A percentile compares a stretch with the other conserved stretches of the same genome.
Evolutionary conservation across 176 grass and related monocot species (phyloP).

Genomic region (Cymbopogon citratus): DNA sequence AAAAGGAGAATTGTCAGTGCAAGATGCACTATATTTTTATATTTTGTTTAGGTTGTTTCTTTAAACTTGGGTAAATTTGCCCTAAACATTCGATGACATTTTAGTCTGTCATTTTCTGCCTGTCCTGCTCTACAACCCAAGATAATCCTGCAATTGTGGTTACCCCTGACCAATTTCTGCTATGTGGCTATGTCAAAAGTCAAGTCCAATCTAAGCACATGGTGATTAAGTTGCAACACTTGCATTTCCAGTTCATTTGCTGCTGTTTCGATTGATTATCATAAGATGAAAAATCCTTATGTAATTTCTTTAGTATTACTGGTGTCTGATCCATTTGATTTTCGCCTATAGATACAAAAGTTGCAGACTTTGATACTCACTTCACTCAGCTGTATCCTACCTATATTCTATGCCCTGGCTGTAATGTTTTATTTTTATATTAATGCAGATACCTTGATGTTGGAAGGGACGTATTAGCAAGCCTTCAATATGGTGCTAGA

Average conservation of each 20-base stretch:
- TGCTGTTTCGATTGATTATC: not conserved
- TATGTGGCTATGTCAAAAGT: not conserved
- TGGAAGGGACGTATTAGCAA: constrained; percentile 86
- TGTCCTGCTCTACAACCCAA: not conserved
- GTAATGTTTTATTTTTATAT: not conserved
- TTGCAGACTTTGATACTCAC: not conserved
- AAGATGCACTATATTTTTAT: not conserved
- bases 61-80: not conserved
- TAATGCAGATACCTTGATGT: constrained; percentile 75
- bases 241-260: not conserved
- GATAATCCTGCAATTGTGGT: not conserved
- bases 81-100: not conserved
- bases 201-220: not conserved
- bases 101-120: not conserved
- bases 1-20: not conserved
- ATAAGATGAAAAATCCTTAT: not conserved
- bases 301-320: not conserved
- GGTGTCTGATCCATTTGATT: not conserved
- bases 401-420: not conserved
- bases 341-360: not conserved
- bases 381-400: not conserved
- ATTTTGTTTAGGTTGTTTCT: not conserved
- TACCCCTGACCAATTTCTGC: not conserved
- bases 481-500: constrained; percentile 86
- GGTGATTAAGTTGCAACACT: not conserved